Conservation (phyloP, 169 alveolate species). For the Plasmodium yoelii region DNA sequence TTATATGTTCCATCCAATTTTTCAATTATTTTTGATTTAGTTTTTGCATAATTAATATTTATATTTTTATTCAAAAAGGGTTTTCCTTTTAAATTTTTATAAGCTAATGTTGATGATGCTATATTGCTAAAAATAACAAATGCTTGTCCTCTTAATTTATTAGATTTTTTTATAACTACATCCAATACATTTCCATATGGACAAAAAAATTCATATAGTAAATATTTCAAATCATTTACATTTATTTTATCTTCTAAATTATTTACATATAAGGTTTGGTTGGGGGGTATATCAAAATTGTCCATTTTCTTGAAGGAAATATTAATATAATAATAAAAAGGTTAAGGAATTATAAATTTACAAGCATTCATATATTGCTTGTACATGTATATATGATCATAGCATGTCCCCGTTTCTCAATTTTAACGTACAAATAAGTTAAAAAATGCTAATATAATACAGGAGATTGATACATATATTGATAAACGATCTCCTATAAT, state of each 20-base stretch:
- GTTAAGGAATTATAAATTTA: not conserved
- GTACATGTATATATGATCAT: not conserved
- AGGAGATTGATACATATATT: conserved; percentile 92
- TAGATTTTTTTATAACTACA: conserved; percentile 80
- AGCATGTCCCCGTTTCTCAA: too few species aligned
- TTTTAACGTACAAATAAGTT: conserved; percentile 90
- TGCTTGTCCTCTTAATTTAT: conserved; percentile 88
- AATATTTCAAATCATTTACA: conserved; percentile 81
- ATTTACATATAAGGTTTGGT: conserved; percentile 87
- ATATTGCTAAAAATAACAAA: conserved; percentile 87
- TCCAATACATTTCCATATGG: conserved; percentile 88
- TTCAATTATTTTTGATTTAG: conserved; percentile 78
- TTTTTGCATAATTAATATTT: conserved; percentile 87
- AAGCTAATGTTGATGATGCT: conserved; percentile 88
- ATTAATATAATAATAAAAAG: not conserved
- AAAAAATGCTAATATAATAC: conserved; percentile 91
- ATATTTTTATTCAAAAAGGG: conserved; percentile 81
- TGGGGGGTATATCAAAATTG: conserved; percentile 84
- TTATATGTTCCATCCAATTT: conserved; percentile 82
- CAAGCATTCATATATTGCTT: not conserved
- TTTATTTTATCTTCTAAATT: conserved; percentile 87
- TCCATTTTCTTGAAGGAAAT: conserved; percentile 15
- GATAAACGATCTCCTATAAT: conserved; percentile 96
- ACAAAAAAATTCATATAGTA: conserved; percentile 85
- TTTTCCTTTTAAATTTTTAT: conserved; percentile 86